Base-by-base conservation (phyloP, 345 rosid genomes). In the Geranium brycei region DNA sequence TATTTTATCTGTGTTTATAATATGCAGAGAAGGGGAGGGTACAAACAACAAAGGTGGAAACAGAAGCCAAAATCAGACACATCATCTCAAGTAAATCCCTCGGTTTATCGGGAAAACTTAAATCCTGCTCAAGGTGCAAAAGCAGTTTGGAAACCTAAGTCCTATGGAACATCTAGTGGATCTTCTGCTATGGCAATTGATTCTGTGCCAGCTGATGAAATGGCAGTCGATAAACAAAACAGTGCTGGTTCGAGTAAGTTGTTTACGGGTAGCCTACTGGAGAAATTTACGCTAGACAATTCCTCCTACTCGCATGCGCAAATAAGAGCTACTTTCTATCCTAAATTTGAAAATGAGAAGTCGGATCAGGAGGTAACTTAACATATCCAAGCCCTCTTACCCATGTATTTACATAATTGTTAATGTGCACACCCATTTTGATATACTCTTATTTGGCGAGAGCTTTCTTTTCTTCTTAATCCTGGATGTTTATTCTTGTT, bases 291-390 rank as follows among this genome's bases (percentile, higher is more conserved):
- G 2, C 91, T 89, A 71, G 91, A 90, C 66, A 82, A 80, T 51
- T 72, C 86, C 2, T 77, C 87, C 18, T 85, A 83, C 65, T 71
- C 90, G 23, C 73, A 58, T 58, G 95, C 97, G 8, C 89, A 87
- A 77, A 81, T 93, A 55, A 86, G 97, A 80, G 99, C 99, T 64
- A 83, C 96, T 62, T 93, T 93, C 75, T 93, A 93, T 73, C 99
- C 97, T 35, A 93, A 93, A 73, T 93, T 93, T 59, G 99, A 93
- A 74, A 93, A 93, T 59, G 99, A 93, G 79, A 90, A 93, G 83
- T 79, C 99, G 58, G 99, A 93, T 76, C 97, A 93, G 71, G 97
- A 93, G 97, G 99, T 90, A 73, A 0, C 61, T 15, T 65, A 61
- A 47, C 32, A 58, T 59, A 38, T 38, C 47, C 47, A 38, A 38